Evolutionary conservation across 1,284 basidiomycete genomes (phyloP).

Genomic region (Cryptococcus sp.): DNA sequence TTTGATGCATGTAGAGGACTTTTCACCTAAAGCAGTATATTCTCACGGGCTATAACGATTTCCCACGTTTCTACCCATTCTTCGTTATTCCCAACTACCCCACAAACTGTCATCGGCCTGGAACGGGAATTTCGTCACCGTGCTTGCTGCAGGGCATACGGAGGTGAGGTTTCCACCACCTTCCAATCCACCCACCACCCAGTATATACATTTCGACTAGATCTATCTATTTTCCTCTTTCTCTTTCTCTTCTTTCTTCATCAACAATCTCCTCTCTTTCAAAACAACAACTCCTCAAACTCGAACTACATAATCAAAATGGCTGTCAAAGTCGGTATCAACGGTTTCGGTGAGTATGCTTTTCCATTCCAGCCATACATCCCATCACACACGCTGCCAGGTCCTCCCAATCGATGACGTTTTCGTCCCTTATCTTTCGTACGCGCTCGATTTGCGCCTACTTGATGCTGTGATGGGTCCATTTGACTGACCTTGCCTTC

Average conservation of each 20-base stretch:
- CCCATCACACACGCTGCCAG: no score
- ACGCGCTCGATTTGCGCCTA: background rate
- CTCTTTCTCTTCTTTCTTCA: conserved; percentile 13
- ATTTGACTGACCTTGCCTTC: background rate
- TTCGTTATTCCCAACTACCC: no score
- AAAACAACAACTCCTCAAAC: conserved; percentile 13
- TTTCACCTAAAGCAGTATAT: no score
- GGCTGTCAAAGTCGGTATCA: conserved; percentile 85
- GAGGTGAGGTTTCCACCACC: no score
- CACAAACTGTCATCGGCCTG: no score
- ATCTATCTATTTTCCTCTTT: conserved; percentile 10
- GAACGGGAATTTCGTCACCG: no score
- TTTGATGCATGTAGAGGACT: no score
- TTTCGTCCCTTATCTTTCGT: conserved; percentile 6
- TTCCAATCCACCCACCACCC: no score
- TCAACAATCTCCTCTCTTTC: conserved; percentile 10
- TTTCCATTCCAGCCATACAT: background rate
- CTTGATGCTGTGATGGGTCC: background rate
- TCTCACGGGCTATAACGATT: no score
- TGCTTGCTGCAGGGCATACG: no score
- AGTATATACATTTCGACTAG: no score
- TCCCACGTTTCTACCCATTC: no score
- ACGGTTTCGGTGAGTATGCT: conserved; percentile 79
- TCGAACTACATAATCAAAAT: conserved; percentile 39
- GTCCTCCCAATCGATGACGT: background rate